Evolutionary conservation across 164 flowering plant species (phyloP).

Genomic region (Akebia trifoliata): DNA sequence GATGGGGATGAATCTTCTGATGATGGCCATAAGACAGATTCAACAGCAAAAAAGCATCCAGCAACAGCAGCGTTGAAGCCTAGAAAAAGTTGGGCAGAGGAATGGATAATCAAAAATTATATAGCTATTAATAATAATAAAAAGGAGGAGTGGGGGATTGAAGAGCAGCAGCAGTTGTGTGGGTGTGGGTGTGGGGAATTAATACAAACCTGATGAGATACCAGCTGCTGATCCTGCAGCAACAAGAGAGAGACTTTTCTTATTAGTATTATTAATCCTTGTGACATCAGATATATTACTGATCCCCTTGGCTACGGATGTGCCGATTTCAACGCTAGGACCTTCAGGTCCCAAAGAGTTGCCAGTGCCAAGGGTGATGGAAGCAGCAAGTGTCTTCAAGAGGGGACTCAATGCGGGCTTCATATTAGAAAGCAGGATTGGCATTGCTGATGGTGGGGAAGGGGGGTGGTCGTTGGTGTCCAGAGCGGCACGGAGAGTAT

Average conservation of each 20-base stretch:
- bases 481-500: slow-evolving; percentile 31
- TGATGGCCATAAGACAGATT: slow-evolving; percentile 91
- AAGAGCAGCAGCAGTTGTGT: background rate
- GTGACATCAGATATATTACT: slow-evolving; percentile 40
- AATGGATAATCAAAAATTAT: background rate
- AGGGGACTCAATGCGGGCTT: slow-evolving; percentile 49
- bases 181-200: slow-evolving; percentile 3
- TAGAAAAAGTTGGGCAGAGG: slow-evolving; percentile 19
- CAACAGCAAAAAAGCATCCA: slow-evolving; percentile 94
- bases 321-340: slow-evolving; percentile 93
- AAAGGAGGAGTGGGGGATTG: background rate
- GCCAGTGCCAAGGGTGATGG: slow-evolving; percentile 85
- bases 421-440: slow-evolving; percentile 6
- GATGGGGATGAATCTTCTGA: slow-evolving; percentile 57
- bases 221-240: slow-evolving; percentile 99
- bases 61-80: slow-evolving; percentile 98
- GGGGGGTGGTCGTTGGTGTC: slow-evolving; percentile 14
- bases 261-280: slow-evolving; percentile 27
- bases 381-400: slow-evolving; percentile 75
- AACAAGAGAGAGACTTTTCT: slow-evolving; percentile 55
- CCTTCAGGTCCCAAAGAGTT: slow-evolving; percentile 97
- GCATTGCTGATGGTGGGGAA: slow-evolving; percentile 2
- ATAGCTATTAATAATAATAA: background rate
- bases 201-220: slow-evolving; percentile 66
- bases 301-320: slow-evolving; percentile 74